Base-by-base conservation (phyloP, 2,329 filamentous ascomycete genomes). In the Ophiobolus disseminans region DNA sequence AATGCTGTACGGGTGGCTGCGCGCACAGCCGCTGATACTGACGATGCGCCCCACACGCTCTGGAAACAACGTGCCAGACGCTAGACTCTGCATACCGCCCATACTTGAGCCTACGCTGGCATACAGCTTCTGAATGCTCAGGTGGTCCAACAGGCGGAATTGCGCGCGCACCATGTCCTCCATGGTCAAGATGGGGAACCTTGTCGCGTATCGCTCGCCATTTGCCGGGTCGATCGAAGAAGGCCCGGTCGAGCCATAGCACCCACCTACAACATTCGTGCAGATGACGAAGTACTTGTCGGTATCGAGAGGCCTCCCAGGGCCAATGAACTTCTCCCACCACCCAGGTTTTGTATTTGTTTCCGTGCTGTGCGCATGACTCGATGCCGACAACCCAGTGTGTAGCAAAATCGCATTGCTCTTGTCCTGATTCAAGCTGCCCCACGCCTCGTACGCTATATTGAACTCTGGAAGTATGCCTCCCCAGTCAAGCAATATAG, bases 291-390 rank as follows among this genome's bases (percentile, higher is more conserved):
- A 90, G 78, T 95, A 96, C 70, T 91, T 93, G 73, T 93, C 78
- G 1, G 94, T 99, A 72, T 99, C 91, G 8, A 99, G 76, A 9
- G 91, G 89, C 16, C 82, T 82, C 0, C 89, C 91, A 0, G 92
- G 89, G 0, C 94, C 94, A 66, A 99, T 97, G 72, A 99, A 99
- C 73, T 89, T 93, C 75, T 99, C 94, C 94, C 94, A 99, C 94
- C 94, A 99, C 3, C 94, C 94, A 0, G 91, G 88, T 71, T 92
- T 89, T 0, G 90, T 83, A 72, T 99, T 99, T 8, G 80, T 78
- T 42, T 84, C 81, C n/a, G 93, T 97, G 48, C 91, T 97, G 68
- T 92, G 92, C 2, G 94, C 94, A 75, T 99, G 94, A 48, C 92
- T 97, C 5, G 92, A 97, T n/a, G 94, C 94, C 0, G 92, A 97